Conservation (phyloP, 176 grass and related monocot genomes). For the Triticum aestivum region DNA sequence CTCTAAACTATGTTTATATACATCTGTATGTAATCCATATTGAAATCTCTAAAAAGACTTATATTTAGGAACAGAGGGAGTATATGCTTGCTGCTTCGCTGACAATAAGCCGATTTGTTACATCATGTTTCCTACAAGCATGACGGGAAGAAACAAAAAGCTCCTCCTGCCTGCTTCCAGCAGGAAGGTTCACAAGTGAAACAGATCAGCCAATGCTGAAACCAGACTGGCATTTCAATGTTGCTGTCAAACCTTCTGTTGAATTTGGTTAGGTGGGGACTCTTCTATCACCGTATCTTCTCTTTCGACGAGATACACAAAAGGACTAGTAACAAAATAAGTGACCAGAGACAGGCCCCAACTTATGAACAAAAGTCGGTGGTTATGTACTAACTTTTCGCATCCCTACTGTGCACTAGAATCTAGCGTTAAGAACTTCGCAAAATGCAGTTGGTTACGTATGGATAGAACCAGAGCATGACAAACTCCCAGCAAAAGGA, state of each 20-base stretch:
- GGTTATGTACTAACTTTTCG: background rate
- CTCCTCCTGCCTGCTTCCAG: background rate
- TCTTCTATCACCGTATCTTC: constrained; percentile 9
- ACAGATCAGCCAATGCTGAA: background rate
- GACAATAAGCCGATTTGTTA: background rate
- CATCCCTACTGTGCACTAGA: background rate
- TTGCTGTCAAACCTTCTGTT: background rate
- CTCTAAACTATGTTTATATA: too few species aligned
- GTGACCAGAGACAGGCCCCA: background rate
- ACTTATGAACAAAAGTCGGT: background rate
- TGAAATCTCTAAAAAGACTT: too few species aligned
- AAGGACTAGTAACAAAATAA: background rate
- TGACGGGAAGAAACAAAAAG: constrained; percentile 11
- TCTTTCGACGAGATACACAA: background rate
- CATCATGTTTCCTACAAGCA: constrained; percentile 22
- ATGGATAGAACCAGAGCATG: background rate
- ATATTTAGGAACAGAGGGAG: too few species aligned
- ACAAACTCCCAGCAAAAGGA: constrained; percentile 2
- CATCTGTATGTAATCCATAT: too few species aligned
- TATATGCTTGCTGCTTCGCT: background rate
- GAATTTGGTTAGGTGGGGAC: constrained; percentile 7
- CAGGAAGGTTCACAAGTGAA: background rate
- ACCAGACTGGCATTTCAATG: constrained; percentile 1
- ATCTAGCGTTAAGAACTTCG: background rate
- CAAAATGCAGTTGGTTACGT: constrained; percentile 19